These are phyloP conservation scores for Selaginella moellendorffii DNA, from an alignment of 75 land plant genomes.

Conservation along the genomic window DNA sequence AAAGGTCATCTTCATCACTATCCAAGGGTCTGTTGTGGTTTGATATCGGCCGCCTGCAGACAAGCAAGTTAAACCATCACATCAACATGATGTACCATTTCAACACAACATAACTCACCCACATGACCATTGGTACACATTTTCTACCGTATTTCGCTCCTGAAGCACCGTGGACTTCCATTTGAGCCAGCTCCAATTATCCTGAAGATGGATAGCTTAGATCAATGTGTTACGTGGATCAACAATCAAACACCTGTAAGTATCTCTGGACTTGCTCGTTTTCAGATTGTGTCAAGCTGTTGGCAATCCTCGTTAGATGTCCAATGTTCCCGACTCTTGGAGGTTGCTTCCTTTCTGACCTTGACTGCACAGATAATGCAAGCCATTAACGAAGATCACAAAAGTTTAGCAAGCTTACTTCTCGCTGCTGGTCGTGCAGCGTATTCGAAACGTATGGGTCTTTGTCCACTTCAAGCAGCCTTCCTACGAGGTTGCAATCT, in stretches of 20 bases:
- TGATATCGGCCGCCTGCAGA: background rate
- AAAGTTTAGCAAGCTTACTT: too few species aligned
- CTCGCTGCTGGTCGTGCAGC: too few species aligned
- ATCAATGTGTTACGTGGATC: too few species aligned
- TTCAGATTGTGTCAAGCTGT: constrained; percentile 57
- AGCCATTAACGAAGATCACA: too few species aligned
- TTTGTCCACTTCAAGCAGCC: constrained; percentile 71
- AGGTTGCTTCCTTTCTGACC: constrained; percentile 26
- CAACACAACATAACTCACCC: background rate
- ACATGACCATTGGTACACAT: background rate
- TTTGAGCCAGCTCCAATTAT: background rate
- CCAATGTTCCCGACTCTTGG: constrained; percentile 84
- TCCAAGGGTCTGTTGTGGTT: background rate
- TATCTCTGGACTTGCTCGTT: constrained; percentile 32
- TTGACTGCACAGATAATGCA: background rate
- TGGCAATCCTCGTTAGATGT: constrained; percentile 77
- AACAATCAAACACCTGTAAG: constrained; percentile 71
- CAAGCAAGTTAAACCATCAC: background rate
- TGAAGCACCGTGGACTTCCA: background rate
- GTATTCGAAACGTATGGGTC: too few species aligned
- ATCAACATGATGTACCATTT: background rate
- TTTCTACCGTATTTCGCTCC: background rate
- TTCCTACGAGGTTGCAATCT: constrained; percentile 63
- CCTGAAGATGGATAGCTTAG: background rate
- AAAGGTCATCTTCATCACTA: background rate